Conservation (phyloP, 2,329 filamentous ascomycete genomes). For the Parastagonospora nodorum region DNA sequence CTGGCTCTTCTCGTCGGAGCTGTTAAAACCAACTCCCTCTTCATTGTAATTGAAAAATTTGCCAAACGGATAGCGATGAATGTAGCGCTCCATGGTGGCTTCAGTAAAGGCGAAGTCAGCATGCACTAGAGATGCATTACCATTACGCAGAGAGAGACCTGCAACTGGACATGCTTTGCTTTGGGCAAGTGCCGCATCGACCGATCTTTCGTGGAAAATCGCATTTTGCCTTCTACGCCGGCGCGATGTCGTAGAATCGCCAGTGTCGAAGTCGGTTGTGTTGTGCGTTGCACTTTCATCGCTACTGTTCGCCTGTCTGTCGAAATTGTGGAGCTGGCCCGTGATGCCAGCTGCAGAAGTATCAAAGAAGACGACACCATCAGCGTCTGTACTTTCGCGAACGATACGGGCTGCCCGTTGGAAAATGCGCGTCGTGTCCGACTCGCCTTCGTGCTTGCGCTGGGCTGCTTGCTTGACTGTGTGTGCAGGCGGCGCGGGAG, state of each 20-base stretch:
- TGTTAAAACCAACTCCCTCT: conserved; percentile 37
- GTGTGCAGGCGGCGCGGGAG: conserved; percentile 5
- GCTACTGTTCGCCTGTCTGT: conserved; percentile 20
- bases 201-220: conserved; percentile 1
- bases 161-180: conserved; percentile 33
- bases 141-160: conserved; percentile 27
- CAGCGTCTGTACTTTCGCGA: conserved; percentile 37
- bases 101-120: conserved; percentile 40
- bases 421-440: conserved; percentile 35
- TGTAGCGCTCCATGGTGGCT: conserved; percentile 41
- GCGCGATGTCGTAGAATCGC: conserved; percentile 26
- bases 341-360: conserved; percentile 37
- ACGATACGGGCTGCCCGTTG: conserved; percentile 44
- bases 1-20: conserved; percentile 38
- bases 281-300: conserved; percentile 38
- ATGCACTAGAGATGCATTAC: conserved; percentile 21
- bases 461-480: conserved; percentile 19
- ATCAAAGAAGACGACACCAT: conserved; percentile 45
- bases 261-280: conserved; percentile 38
- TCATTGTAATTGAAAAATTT: conserved; percentile 45
- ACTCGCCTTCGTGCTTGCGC: conserved; percentile 29
- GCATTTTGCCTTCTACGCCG: conserved; percentile 19
- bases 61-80: conserved; percentile 38
- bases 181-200: conserved; percentile 9
- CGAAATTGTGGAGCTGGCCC: conserved; percentile 26